Evolutionary conservation across 1,284 basidiomycete species (phyloP).

Genomic region (Nidula niveotomentosa): DNA sequence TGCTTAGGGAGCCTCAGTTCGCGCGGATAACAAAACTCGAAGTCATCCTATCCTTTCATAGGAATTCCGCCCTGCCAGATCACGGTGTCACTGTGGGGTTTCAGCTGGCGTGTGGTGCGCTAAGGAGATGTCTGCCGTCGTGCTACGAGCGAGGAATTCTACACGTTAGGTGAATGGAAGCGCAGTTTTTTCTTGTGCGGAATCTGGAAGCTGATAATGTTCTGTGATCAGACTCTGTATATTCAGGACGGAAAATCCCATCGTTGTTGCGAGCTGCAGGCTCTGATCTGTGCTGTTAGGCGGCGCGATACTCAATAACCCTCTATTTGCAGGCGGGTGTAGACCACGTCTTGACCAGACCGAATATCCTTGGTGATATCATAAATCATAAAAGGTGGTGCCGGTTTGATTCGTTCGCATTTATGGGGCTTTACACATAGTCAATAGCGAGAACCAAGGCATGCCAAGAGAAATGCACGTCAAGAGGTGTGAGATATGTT

Average conservation of each 20-base stretch:
- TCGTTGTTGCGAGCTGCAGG: no score
- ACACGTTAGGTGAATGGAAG: not conserved
- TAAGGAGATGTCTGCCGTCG: not conserved
- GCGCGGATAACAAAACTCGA: not conserved
- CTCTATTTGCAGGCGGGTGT: no score
- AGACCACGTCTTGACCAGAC: no score
- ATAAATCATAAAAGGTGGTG: no score
- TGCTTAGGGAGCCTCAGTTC: not conserved
- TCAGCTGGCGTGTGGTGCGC: not conserved
- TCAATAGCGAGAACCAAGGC: no score
- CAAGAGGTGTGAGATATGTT: no score
- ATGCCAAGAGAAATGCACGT: no score
- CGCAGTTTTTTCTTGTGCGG: not conserved
- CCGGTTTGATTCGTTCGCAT: no score
- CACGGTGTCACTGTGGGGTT: not conserved
- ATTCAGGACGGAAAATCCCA: not conserved
- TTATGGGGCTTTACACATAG: no score
- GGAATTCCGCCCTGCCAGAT: not conserved
- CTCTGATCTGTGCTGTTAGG: no score
- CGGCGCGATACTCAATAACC: no score
- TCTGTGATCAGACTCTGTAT: not conserved
- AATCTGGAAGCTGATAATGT: not conserved
- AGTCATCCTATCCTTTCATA: not conserved
- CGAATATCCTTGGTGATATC: no score
- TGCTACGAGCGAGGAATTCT: not conserved